These are phyloP conservation scores for Didymella lethalis DNA, from an alignment of 2,329 filamentous ascomycete species.

Conservation along the genomic window DNA sequence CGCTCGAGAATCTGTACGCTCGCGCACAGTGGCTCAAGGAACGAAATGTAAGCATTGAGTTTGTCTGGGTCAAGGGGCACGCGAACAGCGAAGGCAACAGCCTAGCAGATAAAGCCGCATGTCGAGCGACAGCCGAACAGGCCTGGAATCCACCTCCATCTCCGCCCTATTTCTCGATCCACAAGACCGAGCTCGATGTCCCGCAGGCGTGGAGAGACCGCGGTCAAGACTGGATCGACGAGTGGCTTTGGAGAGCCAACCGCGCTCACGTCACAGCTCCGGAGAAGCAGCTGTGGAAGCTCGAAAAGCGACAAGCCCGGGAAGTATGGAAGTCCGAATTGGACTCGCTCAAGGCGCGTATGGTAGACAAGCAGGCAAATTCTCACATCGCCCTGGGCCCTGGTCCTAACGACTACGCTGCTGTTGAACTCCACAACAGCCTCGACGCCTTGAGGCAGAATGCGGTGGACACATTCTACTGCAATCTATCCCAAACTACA, in stretches of 20 bases:
- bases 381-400: neutral
- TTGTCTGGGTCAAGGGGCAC: conserved; percentile 29
- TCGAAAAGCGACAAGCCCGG: neutral
- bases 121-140: neutral
- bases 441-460: neutral
- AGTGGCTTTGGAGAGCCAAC: conserved; percentile 6
- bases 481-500: neutral
- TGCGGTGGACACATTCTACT: neutral
- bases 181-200: neutral
- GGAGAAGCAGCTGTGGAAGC: neutral
- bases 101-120: conserved; percentile 13
- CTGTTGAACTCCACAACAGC: neutral
- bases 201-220: neutral
- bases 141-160: neutral
- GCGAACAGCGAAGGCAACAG: conserved; percentile 8
- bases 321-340: neutral
- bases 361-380: neutral
- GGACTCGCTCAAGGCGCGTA: neutral
- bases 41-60: conserved; percentile 1
- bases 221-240: conserved; percentile 12
- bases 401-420: neutral
- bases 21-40: conserved; percentile 9
- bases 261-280: neutral
- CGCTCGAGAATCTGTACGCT: conserved; percentile 7
- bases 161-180: neutral